phyloP scores from a whole-genome alignment of 371 early-diverging fungal genomes.

The Blyttiomyces sp. region DNA sequence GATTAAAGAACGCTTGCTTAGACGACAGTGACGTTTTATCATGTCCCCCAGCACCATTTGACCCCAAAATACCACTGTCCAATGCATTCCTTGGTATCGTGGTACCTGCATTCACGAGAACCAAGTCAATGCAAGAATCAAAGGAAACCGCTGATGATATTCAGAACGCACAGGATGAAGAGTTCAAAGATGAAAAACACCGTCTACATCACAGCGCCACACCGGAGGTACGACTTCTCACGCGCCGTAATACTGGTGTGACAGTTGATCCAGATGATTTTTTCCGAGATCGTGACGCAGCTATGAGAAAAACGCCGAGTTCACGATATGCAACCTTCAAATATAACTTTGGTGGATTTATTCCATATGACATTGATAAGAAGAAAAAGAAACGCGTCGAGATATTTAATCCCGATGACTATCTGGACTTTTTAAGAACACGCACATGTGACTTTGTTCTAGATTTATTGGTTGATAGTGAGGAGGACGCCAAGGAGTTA shows the following conservation, averaged over 20 bases:
- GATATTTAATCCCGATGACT: slow-evolving; percentile 31
- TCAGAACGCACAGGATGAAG: slow-evolving; percentile 4
- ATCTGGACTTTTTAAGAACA: slow-evolving; percentile 29
- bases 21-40: slow-evolving; percentile 21
- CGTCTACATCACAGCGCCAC: too few relatives aligned
- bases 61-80: slow-evolving; percentile 29
- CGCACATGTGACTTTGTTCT: slow-evolving; percentile 41
- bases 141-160: too few relatives aligned
- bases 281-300: slow-evolving; percentile 27
- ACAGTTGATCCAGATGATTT: slow-evolving; percentile 36
- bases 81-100: slow-evolving; percentile 32
- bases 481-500: slow-evolving; percentile 26
- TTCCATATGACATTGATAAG: slow-evolving; percentile 35
- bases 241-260: slow-evolving; percentile 6
- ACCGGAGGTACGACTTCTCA: slow-evolving; percentile 24
- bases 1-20: too few relatives aligned
- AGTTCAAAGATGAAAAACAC: slow-evolving; percentile 9
- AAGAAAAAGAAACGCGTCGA: slow-evolving; percentile 9
- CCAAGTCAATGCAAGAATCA: too few relatives aligned
- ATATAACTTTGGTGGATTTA: slow-evolving; percentile 52
- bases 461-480: slow-evolving; percentile 34
- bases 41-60: slow-evolving; percentile 43
- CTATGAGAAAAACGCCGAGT: slow-evolving; percentile 41
- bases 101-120: slow-evolving; percentile 3
- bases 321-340: slow-evolving; percentile 33